Base-by-base conservation (phyloP, 345 rosid genomes). In the Garcia nutans region DNA sequence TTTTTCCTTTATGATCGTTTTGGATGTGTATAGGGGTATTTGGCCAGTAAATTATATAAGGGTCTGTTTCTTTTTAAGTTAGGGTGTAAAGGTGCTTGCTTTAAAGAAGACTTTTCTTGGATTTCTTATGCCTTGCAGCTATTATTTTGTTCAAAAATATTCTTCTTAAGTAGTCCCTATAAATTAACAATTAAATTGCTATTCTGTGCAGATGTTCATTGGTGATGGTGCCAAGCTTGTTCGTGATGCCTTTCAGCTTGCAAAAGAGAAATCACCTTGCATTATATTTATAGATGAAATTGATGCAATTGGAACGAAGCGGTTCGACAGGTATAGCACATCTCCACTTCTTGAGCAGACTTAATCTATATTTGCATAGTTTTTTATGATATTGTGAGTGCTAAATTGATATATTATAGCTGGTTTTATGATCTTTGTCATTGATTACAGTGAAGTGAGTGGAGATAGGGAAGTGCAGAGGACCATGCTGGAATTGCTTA, bases 221-320 rank as follows among this genome's bases (percentile, higher is more conserved):
- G 99, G 99, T 75, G 99, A 96, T 65, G 99, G 99, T 79, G 99
- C 99, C 63, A 96, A 96, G 82, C 97, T 96, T 83, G 99, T 96
- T 20, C 97, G 98, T n/a, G 99, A 96, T 91, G 97, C 99, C 33
- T 96, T 96, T 85, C 99, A 91, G 75, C 97, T 96, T 44, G 99
- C 99, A 31, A 96, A 96, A 80, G 99, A 96, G 82, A 96, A 96
- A 81, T 96, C 99, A 64, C 99, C 99, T 3, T 96, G 99, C 88
- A 96, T 96, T 83, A 96, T 96, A 77, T 96, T 96, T 79, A 93
- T 96, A 26, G 99, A 96, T 83, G 99, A 96, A 86, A 96, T 96
- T 31, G 99, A 96, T 74, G 98, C 99, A 12, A 96, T 96, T 63
- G 99, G 99, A 10, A 93, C 99, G 23, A 96, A 96, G 88, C 93